Conservation (phyloP, 2,329 filamentous ascomycete genomes). For the Botrytis galanthina region DNA sequence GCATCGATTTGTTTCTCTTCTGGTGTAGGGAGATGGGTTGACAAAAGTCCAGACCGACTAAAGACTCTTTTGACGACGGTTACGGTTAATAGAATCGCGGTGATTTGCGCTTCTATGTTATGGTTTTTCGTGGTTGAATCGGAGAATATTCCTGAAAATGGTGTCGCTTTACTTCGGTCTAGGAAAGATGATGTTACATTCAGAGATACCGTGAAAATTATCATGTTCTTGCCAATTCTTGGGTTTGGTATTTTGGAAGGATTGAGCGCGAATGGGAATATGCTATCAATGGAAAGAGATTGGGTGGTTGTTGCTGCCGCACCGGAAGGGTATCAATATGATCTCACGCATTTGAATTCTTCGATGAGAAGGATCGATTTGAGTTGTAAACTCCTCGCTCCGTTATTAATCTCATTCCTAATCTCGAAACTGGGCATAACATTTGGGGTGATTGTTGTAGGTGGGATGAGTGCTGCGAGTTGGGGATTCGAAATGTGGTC, state of each 20-base stretch:
- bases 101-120: constrained; percentile 43
- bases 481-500: constrained; percentile 43
- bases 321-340: constrained; percentile 38
- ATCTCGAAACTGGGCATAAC: constrained; percentile 44
- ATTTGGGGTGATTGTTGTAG: constrained; percentile 47
- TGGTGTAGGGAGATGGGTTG: constrained; percentile 45
- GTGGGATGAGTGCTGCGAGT: constrained; percentile 45
- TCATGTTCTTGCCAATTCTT: constrained; percentile 40
- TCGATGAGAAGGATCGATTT: constrained; percentile 57
- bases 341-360: constrained; percentile 48
- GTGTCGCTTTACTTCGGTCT: neutral
- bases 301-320: constrained; percentile 44
- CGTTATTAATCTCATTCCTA: constrained; percentile 50
- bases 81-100: constrained; percentile 43
- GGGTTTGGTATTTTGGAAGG: constrained; percentile 44
- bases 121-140: constrained; percentile 42
- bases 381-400: constrained; percentile 54
- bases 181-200: neutral
- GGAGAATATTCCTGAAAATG: neutral
- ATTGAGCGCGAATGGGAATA: constrained; percentile 44
- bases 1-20: constrained; percentile 45
- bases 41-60: constrained; percentile 42
- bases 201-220: constrained; percentile 33
- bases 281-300: constrained; percentile 49
- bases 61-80: constrained; percentile 45